These are phyloP conservation scores for Alternaria burnsii DNA, from an alignment of 2,329 filamentous ascomycete species.

Conservation along the genomic window DNA sequence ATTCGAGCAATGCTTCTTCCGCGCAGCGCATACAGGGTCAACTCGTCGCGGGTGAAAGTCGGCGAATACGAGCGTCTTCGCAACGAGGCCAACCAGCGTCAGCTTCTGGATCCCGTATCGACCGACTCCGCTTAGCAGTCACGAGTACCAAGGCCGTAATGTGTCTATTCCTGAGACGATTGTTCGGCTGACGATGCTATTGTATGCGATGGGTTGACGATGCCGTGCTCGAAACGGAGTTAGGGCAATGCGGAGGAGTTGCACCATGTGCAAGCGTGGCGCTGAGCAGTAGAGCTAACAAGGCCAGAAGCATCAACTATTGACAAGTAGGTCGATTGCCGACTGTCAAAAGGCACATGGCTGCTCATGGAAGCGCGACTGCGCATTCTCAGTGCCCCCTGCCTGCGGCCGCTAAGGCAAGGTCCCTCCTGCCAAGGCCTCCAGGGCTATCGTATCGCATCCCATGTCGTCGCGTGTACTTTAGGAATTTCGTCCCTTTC, in stretches of 20 bases:
- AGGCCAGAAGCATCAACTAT: not conserved
- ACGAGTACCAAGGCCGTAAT: not conserved
- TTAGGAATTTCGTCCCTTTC: conserved; percentile 23
- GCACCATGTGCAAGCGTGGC: conserved; percentile 10
- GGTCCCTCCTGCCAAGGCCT: conserved; percentile 25
- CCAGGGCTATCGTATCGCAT: conserved; percentile 17
- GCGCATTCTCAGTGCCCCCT: not conserved
- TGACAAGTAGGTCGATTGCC: not conserved
- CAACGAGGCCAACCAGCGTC: not conserved
- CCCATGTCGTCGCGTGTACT: conserved; percentile 25
- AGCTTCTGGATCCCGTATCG: not conserved
- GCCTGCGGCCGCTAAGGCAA: conserved; percentile 23
- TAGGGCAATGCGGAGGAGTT: conserved; percentile 7
- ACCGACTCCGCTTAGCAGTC: not conserved
- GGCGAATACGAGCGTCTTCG: conserved; percentile 2
- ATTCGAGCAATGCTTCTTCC: not conserved
- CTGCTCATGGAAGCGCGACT: not conserved
- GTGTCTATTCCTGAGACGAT: not conserved
- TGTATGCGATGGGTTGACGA: not conserved
- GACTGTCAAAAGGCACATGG: not conserved
- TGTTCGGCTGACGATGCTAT: not conserved
- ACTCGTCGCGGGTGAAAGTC: not conserved
- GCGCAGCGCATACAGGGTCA: not conserved
- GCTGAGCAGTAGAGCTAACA: not conserved
- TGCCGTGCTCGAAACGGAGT: conserved; percentile 1